Evolutionary conservation across 2,329 filamentous ascomycete genomes (phyloP), one percentile per base, ranked within the genome.

Genomic region (Colletotrichum liaoningense): DNA sequence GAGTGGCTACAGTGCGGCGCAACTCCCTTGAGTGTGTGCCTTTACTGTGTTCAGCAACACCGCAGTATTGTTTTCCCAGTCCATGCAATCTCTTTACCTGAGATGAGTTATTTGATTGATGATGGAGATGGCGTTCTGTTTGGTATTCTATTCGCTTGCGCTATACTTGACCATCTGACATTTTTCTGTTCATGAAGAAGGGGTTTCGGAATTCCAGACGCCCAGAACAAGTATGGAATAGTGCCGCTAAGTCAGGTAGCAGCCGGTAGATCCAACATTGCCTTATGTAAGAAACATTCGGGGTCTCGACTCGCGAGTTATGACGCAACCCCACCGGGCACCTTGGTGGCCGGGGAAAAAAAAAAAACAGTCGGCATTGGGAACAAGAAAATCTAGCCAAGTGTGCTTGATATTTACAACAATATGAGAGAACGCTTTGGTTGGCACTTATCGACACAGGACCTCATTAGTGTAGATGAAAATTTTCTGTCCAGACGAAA

Each of bases 1-100:
- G 72, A 68, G 22, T 2, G 5, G 14, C 19, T 14, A 73, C 71
- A 66, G 67, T 73, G 60, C 38, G 71, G 67, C 67, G 62, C 71
- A 62, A 33, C 56, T 5, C 1, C 5, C 3, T 7, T 6, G 12
- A 5, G 3, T 7, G 55, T 3, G 16, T 3, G 16, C 19, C 24
- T 56, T 26, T 24, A 73, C 70, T 73, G 70, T 73, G 59, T 26
- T 46, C 28, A 59, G 33, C n/a, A 54, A 12, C 52, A 55, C 42
- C 70, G 59, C 64, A 55, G 69, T 24, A 28, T 55, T 26, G 30
- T n/a, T 57, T 26, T 63, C 22, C 42, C 42, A 5, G 22, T 35
- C 24, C 52, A n/a, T 19, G 6, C 24, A 28, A 24, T 60, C 38
- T 56, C 3, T n/a, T 49, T 22, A 22, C 57, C 5, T 52, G n/a